Evolutionary conservation across 139 green algal species (phyloP).

Genomic region (Coelastrella sp.): DNA sequence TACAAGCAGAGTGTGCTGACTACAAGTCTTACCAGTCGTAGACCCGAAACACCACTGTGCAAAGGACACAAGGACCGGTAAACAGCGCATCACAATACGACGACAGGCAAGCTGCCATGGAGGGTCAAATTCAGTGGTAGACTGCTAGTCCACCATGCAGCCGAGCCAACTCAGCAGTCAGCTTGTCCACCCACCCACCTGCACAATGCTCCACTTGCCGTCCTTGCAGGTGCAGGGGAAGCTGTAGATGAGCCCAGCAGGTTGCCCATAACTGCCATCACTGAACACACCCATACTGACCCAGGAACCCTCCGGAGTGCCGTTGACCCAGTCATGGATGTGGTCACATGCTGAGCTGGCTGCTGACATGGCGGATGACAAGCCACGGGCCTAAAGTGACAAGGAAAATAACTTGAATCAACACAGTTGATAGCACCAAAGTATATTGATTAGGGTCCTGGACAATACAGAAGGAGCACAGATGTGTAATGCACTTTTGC

Average conservation of each 20-base stretch:
- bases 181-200: slow-evolving; percentile 52
- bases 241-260: slow-evolving; percentile 86
- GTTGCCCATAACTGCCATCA: slow-evolving; percentile 84
- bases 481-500: neutral
- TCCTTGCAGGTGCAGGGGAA: slow-evolving; percentile 91
- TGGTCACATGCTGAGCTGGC: slow-evolving; percentile 93
- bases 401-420: neutral
- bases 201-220: slow-evolving; percentile 92
- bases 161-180: no score
- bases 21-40: no score
- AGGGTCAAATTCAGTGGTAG: no score
- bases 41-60: no score
- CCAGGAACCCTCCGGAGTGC: slow-evolving; percentile 77
- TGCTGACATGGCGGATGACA: slow-evolving; percentile 89
- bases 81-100: no score
- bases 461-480: neutral
- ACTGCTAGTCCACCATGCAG: no score
- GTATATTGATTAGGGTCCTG: no score
- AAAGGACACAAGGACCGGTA: no score
- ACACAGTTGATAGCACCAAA: no score
- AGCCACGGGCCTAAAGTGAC: slow-evolving; percentile 74
- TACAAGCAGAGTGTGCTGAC: no score
- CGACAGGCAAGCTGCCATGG: no score
- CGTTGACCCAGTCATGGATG: slow-evolving; percentile 91
- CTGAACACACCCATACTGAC: slow-evolving; percentile 95